Evolutionary conservation across 192 early-diverging fungal genomes (phyloP).

Genomic region (Chytriomyces hyalinus): DNA sequence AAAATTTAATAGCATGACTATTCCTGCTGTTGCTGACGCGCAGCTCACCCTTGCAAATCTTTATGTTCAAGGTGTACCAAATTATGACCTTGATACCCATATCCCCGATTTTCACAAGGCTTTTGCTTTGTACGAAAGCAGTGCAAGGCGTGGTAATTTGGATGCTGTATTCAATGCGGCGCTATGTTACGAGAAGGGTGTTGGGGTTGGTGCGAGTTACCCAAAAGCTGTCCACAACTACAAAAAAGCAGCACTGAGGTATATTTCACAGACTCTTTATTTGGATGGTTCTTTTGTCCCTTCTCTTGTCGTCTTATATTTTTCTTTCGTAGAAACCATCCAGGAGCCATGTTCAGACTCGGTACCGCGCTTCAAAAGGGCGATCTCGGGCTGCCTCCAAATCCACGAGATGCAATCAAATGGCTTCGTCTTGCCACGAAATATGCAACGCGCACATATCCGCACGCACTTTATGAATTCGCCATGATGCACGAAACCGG

Average conservation of each 20-base stretch:
- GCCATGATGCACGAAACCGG: constrained; percentile 80
- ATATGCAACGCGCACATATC: constrained; percentile 70
- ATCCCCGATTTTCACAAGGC: constrained; percentile 68
- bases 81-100: constrained; percentile 54
- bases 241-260: constrained; percentile 56
- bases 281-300: background rate
- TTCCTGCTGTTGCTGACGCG: constrained; percentile 53
- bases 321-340: constrained; percentile 45
- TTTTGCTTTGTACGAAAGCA: constrained; percentile 64
- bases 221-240: constrained; percentile 75
- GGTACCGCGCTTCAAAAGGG: constrained; percentile 78
- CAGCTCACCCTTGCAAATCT: constrained; percentile 73
- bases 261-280: background rate
- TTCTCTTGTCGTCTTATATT: background rate
- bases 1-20: constrained; percentile 4
- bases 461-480: constrained; percentile 77
- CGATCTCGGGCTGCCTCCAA: constrained; percentile 66
- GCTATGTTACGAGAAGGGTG: constrained; percentile 73
- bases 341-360: constrained; percentile 72
- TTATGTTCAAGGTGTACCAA: constrained; percentile 68
- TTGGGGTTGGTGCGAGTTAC: constrained; percentile 65
- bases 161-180: constrained; percentile 76
- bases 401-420: constrained; percentile 79
- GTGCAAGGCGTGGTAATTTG: constrained; percentile 74
- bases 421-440: constrained; percentile 81